These are phyloP conservation scores for Emmonsia crescens DNA, from an alignment of 2,329 filamentous ascomycete species.

Conservation along the genomic window DNA sequence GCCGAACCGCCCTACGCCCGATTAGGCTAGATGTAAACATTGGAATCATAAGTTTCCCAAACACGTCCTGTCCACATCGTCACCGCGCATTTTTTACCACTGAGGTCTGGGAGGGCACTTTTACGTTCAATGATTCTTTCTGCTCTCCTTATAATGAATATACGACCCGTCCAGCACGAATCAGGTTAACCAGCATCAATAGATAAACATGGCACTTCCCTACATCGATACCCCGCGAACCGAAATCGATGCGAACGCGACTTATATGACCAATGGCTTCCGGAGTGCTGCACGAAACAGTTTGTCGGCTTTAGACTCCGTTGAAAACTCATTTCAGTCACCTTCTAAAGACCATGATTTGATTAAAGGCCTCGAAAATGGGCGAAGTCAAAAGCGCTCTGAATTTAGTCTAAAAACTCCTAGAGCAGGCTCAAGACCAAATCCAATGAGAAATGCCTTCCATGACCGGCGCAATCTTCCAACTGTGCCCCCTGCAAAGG, in stretches of 20 bases:
- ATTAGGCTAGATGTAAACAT: constrained; percentile 35
- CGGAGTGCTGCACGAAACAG: constrained; percentile 40
- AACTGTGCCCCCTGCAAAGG: constrained; percentile 42
- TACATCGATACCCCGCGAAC: constrained; percentile 81
- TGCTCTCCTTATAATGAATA: background rate
- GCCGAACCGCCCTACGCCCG: constrained; percentile 19
- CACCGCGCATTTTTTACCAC: background rate
- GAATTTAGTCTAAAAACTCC: constrained; percentile 60
- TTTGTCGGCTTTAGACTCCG: constrained; percentile 57
- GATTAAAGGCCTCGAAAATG: constrained; percentile 62
- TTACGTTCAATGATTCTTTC: background rate
- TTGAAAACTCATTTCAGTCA: constrained; percentile 77
- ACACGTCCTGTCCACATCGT: constrained; percentile 20
- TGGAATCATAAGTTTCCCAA: constrained; percentile 10
- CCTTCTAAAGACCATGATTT: constrained; percentile 68
- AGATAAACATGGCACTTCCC: constrained; percentile 50
- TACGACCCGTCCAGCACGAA: background rate
- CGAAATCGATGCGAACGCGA: constrained; percentile 66
- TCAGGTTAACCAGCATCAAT: background rate
- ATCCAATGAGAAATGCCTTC: constrained; percentile 41
- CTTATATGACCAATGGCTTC: constrained; percentile 58
- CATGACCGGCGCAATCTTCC: constrained; percentile 62
- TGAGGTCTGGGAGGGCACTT: background rate
- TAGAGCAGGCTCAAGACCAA: constrained; percentile 50
- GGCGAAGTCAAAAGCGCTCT: constrained; percentile 40